Evolutionary conservation across 2,329 filamentous ascomycete species (phyloP), one percentile per base, ranked within the genome.

Genomic region (Pezicula rhizophila): DNA sequence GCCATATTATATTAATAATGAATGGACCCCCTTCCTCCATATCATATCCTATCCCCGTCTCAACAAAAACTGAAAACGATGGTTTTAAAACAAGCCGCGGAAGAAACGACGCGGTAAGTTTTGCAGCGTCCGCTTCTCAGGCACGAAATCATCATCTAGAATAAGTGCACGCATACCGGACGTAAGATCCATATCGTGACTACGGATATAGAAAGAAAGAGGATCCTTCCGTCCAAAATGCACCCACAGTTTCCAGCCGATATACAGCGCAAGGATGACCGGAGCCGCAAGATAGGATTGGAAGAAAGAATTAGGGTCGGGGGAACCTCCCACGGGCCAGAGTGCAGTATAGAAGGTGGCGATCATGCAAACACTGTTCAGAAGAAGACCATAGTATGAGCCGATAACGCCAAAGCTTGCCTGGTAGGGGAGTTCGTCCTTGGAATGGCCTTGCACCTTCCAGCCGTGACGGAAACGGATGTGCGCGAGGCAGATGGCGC

Each of bases 291-390:
- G 69, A 61, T 79, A 83, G 7, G 59, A 54, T 39, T 70, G 59
- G 70, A 88, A 87, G 69, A 85, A 87, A 39, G 60, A 66, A 47
- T 72, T 50, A 0, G 76, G 69, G 23, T 66, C 46, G 17, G 70
- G 71, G 10, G 14, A 28, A 39, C 49, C 53, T 1, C 72, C 77
- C 35, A 82, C 68, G 1, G 82, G 80, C 50, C 65, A 64, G 6
- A 69, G 56, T 1, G 67, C 65, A 5, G 65, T 54, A 50, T 66
- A 66, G 42, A 54, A 54, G 17, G 35, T 42, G n/a, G 84, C 84
- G 33, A 87, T 69, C 41, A 90, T 70, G 45, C 86, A 81, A 10
- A 90, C 62, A 18, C 72, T 55, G 68, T 86, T 86, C 60, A 90
- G 75, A 45, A 84, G 31, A 72, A 89, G 70, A 5, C 84, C 85